Conservation (phyloP, 139 green algal genomes). For the Chlamydomonas asymmetrica region DNA sequence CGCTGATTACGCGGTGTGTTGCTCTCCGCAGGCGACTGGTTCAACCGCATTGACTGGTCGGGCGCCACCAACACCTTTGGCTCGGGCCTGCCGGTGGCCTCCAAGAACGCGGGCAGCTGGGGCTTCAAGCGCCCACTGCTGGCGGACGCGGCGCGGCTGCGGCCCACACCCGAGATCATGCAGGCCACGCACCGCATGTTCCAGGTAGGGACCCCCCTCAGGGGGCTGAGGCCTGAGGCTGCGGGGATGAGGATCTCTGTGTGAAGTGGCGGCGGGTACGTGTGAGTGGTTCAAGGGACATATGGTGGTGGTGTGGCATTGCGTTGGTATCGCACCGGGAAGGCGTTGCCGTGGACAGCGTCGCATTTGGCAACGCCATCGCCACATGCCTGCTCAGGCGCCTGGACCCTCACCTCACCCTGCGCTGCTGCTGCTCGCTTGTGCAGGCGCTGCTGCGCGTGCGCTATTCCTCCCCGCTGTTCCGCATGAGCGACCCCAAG, state of each 20-base stretch:
- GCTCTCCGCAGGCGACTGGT: constrained; percentile 65
- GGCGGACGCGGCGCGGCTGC: constrained; percentile 34
- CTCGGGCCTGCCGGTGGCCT: constrained; percentile 53
- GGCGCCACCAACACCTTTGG: constrained; percentile 81
- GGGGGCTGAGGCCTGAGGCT: constrained; percentile 34
- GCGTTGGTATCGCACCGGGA: background rate
- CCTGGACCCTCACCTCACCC: too few relatives aligned
- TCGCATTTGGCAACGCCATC: too few relatives aligned
- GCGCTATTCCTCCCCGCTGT: constrained; percentile 79
- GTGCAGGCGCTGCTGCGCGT: constrained; percentile 25
- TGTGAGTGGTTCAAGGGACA: too few relatives aligned
- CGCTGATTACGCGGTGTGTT: too few relatives aligned
- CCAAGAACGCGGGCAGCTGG: constrained; percentile 82
- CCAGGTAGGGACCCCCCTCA: constrained; percentile 27
- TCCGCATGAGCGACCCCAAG: constrained; percentile 62
- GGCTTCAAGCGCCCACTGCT: constrained; percentile 62
- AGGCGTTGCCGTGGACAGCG: background rate
- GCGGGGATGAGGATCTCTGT: background rate
- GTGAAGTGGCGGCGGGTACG: too few relatives aligned
- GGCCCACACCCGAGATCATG: constrained; percentile 42
- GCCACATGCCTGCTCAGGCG: too few relatives aligned
- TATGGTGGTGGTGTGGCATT: background rate
- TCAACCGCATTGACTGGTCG: constrained; percentile 82
- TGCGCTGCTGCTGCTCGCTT: too few relatives aligned
- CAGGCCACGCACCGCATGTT: constrained; percentile 7